Evolutionary conservation across 2,329 filamentous ascomycete genomes (phyloP).

Genomic region (Hypoxylon sp.): DNA sequence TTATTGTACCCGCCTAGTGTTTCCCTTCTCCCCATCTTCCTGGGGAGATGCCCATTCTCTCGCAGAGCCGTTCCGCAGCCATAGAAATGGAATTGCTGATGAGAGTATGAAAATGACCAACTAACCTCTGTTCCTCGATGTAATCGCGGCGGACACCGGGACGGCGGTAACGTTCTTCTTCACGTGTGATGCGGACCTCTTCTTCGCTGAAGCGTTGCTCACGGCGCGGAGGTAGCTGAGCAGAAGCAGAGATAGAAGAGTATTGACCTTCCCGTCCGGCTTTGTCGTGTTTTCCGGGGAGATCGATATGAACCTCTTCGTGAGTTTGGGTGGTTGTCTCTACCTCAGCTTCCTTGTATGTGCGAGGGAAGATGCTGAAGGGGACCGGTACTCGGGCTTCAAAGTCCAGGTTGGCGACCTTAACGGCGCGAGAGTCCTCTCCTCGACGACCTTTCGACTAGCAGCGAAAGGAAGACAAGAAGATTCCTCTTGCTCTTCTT

Average conservation of each 20-base stretch:
- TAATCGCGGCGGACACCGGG: slow-evolving; percentile 71
- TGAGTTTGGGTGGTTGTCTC: slow-evolving; percentile 71
- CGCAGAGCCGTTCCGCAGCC: background rate
- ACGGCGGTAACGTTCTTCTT: slow-evolving; percentile 81
- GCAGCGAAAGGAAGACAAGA: slow-evolving; percentile 72
- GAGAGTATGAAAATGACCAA: slow-evolving; percentile 40
- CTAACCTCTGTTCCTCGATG: slow-evolving; percentile 68
- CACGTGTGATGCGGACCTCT: slow-evolving; percentile 84
- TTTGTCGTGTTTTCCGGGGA: slow-evolving; percentile 73
- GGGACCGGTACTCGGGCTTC: slow-evolving; percentile 98
- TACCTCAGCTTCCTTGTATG: slow-evolving; percentile 79
- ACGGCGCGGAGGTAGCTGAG: slow-evolving; percentile 72
- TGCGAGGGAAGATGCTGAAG: slow-evolving; percentile 99
- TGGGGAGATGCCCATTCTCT: slow-evolving; percentile 1
- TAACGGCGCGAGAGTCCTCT: slow-evolving; percentile 62
- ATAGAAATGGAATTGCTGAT: slow-evolving; percentile 4
- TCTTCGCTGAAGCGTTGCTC: slow-evolving; percentile 78
- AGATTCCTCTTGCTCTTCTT: slow-evolving; percentile 74
- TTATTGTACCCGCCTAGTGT: slow-evolving; percentile 1
- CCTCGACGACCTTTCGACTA: slow-evolving; percentile 59
- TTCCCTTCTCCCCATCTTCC: slow-evolving; percentile 5
- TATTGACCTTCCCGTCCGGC: slow-evolving; percentile 98
- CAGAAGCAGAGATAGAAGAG: slow-evolving; percentile 76
- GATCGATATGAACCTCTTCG: slow-evolving; percentile 90
- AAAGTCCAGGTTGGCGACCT: slow-evolving; percentile 99